Base-by-base conservation (phyloP, 768 basidiomycete genomes). In the Mycena chlorophos region DNA sequence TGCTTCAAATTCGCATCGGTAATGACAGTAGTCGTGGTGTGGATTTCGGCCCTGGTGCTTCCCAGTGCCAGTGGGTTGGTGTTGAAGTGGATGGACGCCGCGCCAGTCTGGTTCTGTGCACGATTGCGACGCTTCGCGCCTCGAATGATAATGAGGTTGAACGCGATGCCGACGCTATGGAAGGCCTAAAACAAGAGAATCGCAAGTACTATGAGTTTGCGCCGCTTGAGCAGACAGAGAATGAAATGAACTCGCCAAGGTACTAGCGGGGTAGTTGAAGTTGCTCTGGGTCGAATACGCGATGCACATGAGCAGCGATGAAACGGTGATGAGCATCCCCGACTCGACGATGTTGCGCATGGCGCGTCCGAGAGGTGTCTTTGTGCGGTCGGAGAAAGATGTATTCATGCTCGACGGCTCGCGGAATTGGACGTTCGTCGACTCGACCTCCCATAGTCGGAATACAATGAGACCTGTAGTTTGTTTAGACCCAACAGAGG, bases 261-360 rank as follows among this genome's bases (percentile, higher is more conserved):
- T 47, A 17, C 51, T 49, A 16, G 38, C 51, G 13, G 51, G 46
- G 19, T 48, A 57, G 22, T 6, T 42, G 2, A 52, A 39, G 5
- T 45, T 49, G 22, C 51, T 57, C 28, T 49, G 46, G 3, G 37
- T 49, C 6, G 51, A 22, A 20, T 42, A 57, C 8, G 51, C 46
- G 2, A 43, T 45, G 3, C 52, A 49, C 38, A 23, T n/a, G 17
- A 57, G 39, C 28, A 57, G 52, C 26, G 51, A 48, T 3, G 22
- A 25, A 10, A 28, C 26, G 17, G 56, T 57, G 26, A 52, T 48
- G 2, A 57, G 42, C 45, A 53, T 42, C 1, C 56, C 56, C 2
- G 51, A 47, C 29, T 57, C 56, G 23, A 52, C 28, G 25, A 57
- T 57, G 20, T 52, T 57, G 8, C 51, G 45, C 51, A 53, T 57